Evolutionary conservation across 257 asterid genomes (phyloP).

Genomic region (Petunia secreta): DNA sequence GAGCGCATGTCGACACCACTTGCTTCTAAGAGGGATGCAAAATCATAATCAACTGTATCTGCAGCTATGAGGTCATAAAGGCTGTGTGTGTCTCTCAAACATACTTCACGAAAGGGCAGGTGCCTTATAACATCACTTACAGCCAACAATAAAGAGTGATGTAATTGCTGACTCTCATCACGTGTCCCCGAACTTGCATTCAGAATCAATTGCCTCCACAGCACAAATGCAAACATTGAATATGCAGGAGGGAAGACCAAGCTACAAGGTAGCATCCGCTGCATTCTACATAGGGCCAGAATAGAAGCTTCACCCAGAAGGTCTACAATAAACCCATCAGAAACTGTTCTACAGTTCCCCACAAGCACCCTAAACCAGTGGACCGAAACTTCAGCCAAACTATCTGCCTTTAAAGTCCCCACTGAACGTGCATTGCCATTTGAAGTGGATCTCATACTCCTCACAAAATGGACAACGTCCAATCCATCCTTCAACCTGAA

Average conservation of each 20-base stretch:
- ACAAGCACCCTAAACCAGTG: constrained; percentile 99
- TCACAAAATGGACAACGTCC: constrained; percentile 75
- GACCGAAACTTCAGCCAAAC: constrained; percentile 75
- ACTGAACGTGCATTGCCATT: constrained; percentile 81
- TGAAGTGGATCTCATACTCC: constrained; percentile 74
- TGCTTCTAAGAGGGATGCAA: constrained; percentile 74
- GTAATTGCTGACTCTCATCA: constrained; percentile 76
- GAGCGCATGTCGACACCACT: constrained; percentile 59
- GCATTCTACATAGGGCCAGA: constrained; percentile 85
- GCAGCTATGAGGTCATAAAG: constrained; percentile 70
- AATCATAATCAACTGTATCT: constrained; percentile 80
- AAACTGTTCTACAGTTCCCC: constrained; percentile 90
- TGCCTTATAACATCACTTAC: constrained; percentile 84
- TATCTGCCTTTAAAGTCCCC: constrained; percentile 71
- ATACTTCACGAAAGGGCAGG: constrained; percentile 88
- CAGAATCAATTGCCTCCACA: constrained; percentile 74
- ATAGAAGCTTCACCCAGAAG: constrained; percentile 92
- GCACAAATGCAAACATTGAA: constrained; percentile 75
- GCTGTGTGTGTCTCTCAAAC: constrained; percentile 82
- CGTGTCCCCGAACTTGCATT: constrained; percentile 63
- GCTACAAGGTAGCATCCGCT: constrained; percentile 65
- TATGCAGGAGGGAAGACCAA: constrained; percentile 92
- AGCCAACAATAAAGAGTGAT: constrained; percentile 57
- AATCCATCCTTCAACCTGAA: constrained; percentile 90
- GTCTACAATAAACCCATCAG: constrained; percentile 84